Conservation (phyloP, 345 rosid genomes). For the Hirschfeldia incana region DNA sequence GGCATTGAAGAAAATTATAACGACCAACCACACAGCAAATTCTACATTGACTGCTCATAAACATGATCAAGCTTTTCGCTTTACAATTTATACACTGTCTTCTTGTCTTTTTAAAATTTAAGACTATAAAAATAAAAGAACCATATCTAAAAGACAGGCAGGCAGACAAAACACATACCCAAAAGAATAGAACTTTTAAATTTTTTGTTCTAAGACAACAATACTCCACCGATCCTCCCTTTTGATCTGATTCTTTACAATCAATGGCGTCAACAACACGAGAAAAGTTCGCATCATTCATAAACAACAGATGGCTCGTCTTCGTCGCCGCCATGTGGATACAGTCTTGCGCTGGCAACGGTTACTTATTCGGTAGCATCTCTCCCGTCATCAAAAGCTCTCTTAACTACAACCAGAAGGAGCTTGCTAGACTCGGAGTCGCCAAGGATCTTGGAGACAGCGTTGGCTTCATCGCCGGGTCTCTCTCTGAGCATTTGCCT, state of each 20-base stretch:
- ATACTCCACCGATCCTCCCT: not conserved
- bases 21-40: not conserved
- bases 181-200: not conserved
- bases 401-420: conserved; percentile 76
- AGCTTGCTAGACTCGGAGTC: conserved; percentile 83
- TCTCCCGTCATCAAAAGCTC: conserved; percentile 96
- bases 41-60: not conserved
- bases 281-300: conserved; percentile 53
- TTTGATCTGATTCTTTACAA: conserved; percentile 5
- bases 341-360: conserved; percentile 92
- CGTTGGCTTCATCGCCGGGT: conserved; percentile 95
- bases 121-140: not conserved
- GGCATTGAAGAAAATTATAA: not conserved
- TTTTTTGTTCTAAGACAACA: not conserved
- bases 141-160: not conserved
- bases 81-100: not conserved
- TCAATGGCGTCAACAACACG: conserved; percentile 47
- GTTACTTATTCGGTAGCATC: conserved; percentile 92
- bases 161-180: not conserved
- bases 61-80: not conserved
- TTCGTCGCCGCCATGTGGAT: conserved; percentile 99
- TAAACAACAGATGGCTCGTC: conserved; percentile 90
- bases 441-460: conserved; percentile 98
- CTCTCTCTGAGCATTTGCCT: conserved; percentile 82
- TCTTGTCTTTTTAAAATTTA: not conserved